Evolutionary conservation across 331 rosid species (phyloP), one percentile per base, ranked within the genome.

Genomic region (Quercus phellos): DNA sequence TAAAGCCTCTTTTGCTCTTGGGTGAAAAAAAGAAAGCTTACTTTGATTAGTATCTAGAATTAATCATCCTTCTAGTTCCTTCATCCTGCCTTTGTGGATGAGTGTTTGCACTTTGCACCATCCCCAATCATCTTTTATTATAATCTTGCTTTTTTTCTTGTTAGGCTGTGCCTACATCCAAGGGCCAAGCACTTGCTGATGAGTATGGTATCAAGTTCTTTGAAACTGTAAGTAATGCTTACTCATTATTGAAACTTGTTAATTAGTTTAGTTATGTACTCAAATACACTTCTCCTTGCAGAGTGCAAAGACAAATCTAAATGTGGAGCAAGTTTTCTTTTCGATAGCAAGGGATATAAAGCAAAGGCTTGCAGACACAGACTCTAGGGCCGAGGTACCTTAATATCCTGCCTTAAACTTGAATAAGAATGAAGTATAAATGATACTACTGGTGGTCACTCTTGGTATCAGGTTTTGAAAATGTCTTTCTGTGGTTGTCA

Each of bases 291-390:
- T n/a, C 27, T 13, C 67, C 19, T 34, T 74, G 85, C 94, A 94
- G 98, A 94, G 99, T 80, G 98, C 99, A 76, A 94, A 92, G 87
- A 92, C 98, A 34, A 94, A 92, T 90, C 90, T 90, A 78, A 94
- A 94, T 55, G 98, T 92, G 85, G 98, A 94, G 81, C 90, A 91
- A 84, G 98, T 91, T 89, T 94, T 94, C 91, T 92, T 94, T 83
- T 91, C 99, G 0, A 92, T 94, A 72, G 97, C 90, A 63, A 90
- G 84, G 81, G 99, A 94, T 80, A 92, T 94, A 80, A 94, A 92
- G 80, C 94, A 89, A 85, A 90, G 98, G 89, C 98, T 92, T 69
- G 87, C 94, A 12, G 97, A 94, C 77, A 85, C 89, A 0, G 94
- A 89, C 88, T 76, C 90, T 29, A 89, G 69, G 79, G 86, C 93